These are phyloP conservation scores for Stephanodiscus minutulus DNA, from an alignment of 108 stramenopile species.

Conservation along the genomic window DNA sequence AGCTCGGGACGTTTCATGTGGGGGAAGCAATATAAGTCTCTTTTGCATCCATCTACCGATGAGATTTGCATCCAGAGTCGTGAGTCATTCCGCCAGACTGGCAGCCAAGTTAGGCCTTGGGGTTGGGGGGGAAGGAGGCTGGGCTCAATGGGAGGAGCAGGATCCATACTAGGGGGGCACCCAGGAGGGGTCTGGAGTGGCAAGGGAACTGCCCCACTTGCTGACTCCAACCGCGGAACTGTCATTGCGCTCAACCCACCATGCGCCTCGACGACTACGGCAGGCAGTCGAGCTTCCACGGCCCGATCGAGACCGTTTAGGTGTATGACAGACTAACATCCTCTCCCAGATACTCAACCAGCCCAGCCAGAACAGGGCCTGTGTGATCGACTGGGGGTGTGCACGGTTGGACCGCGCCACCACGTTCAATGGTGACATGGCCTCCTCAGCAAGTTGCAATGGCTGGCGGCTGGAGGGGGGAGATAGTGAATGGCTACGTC, in stretches of 20 bases:
- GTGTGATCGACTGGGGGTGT: conserved; percentile 50
- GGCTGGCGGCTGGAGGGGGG: conserved; percentile 73
- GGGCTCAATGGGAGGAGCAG: conserved; percentile 13
- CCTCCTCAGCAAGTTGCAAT: conserved; percentile 35
- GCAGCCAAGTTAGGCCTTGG: too few species aligned
- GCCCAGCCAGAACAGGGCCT: conserved; percentile 43
- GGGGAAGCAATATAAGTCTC: too few species aligned
- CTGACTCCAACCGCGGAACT: conserved; percentile 32
- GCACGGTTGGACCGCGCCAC: conserved; percentile 20
- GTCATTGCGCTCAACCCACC: conserved; percentile 34
- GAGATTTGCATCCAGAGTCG: too few species aligned
- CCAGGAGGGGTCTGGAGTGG: neutral
- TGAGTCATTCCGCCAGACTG: too few species aligned
- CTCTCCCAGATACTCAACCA: conserved; percentile 40
- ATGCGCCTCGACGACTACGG: conserved; percentile 41
- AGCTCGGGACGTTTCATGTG: neutral
- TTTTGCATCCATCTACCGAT: neutral
- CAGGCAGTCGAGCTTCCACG: conserved; percentile 22
- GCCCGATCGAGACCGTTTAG: conserved; percentile 48
- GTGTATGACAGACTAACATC: conserved; percentile 37
- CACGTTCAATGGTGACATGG: conserved; percentile 46
- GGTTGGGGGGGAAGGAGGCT: conserved; percentile 11
- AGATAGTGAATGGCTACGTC: conserved; percentile 74
- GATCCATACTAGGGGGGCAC: neutral
- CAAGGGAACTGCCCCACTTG: conserved; percentile 33